Base-by-base conservation (phyloP, 768 basidiomycete genomes). In the Lactarius sanguifluus region DNA sequence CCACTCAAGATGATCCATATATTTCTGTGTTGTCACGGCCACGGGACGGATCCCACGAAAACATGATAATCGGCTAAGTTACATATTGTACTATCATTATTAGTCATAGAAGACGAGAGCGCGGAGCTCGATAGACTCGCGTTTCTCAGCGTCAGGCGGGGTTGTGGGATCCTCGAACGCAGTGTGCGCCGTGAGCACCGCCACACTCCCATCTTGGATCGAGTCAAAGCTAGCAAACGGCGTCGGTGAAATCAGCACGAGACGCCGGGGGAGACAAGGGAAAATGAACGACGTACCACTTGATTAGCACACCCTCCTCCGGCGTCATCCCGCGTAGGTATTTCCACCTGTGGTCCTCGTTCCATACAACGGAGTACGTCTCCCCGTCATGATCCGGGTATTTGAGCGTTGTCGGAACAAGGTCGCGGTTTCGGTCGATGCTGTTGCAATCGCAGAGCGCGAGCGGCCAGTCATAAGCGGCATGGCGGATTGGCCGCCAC, bases 51-150 rank as follows among this genome's bases (percentile, higher is more conserved):
- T 5, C 10, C 47, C 2, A 23, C n/a, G 47, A 50, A 23, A 23
- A 12, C n/a, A 6, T n/a, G n/a, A 23, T 47, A 47, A n/a, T 30
- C 28, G 3, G 28, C 28, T 10, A 10, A 10, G n/a, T n/a, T 36
- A 50, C 47, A 10, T 45, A 50, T 23, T 13, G 47, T 23, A 13
- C 10, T 10, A 13, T 8, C 0, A 6, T n/a, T 16, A 61, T 60
- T 36, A 79, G 67, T 86, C 82, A 70, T 87, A 86, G 71, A 87
- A 89, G n/a, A 87, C 85, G 47, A 89, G 78, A 12, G 85, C 82
- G 34, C 86, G 75, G 28, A 89, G 69, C 74, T 89, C 87, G 58
- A 88, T 87, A 0, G 85, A 87, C 73, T 87, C 81, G 57, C 86
- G 76, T 5, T 76, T 73, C 6, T 81, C 82, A 0, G 83, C 77